Evolutionary conservation across 1,284 basidiomycete genomes (phyloP).

Genomic region (Apiotrichum mycotoxinovorans): DNA sequence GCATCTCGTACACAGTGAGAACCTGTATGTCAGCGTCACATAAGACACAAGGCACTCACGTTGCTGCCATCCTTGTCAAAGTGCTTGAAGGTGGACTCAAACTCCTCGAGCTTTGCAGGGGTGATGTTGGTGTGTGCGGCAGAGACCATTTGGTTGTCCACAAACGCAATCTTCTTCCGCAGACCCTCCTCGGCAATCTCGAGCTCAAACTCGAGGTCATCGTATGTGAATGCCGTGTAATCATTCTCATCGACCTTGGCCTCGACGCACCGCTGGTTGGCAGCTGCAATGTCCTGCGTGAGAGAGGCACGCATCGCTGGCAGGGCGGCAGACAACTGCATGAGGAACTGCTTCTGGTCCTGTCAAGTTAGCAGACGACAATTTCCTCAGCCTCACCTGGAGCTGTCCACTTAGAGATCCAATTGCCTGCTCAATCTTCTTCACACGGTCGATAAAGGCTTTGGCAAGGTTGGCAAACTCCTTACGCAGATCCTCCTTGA

Average conservation of each 20-base stretch:
- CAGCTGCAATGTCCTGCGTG: slow-evolving; percentile 28
- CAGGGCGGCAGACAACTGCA: slow-evolving; percentile 28
- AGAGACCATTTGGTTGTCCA: slow-evolving; percentile 93
- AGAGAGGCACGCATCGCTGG: slow-evolving; percentile 31
- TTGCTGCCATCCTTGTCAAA: slow-evolving; percentile 93
- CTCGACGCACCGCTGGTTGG: slow-evolving; percentile 71
- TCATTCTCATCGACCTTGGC: slow-evolving; percentile 98
- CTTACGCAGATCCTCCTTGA: slow-evolving; percentile 81
- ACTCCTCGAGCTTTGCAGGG: slow-evolving; percentile 93
- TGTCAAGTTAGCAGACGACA: slow-evolving; percentile 10
- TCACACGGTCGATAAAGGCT: slow-evolving; percentile 70
- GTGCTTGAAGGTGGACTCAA: slow-evolving; percentile 94
- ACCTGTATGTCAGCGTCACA: slow-evolving; percentile 51
- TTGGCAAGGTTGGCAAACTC: slow-evolving; percentile 81
- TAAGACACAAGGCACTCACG: slow-evolving; percentile 24
- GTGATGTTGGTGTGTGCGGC: slow-evolving; percentile 58
- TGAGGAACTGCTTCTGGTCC: slow-evolving; percentile 42
- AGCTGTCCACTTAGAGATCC: slow-evolving; percentile 72
- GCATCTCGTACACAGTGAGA: slow-evolving; percentile 78
- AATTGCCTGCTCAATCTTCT: slow-evolving; percentile 68
- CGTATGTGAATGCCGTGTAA: slow-evolving; percentile 84
- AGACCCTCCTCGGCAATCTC: slow-evolving; percentile 76
- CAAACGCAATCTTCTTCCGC: slow-evolving; percentile 85
- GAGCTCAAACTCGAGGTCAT: slow-evolving; percentile 87
- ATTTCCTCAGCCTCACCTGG: slow-evolving; percentile 56